Base-by-base conservation (phyloP, 2,329 filamentous ascomycete species). In the Colletotrichum falcatum region DNA sequence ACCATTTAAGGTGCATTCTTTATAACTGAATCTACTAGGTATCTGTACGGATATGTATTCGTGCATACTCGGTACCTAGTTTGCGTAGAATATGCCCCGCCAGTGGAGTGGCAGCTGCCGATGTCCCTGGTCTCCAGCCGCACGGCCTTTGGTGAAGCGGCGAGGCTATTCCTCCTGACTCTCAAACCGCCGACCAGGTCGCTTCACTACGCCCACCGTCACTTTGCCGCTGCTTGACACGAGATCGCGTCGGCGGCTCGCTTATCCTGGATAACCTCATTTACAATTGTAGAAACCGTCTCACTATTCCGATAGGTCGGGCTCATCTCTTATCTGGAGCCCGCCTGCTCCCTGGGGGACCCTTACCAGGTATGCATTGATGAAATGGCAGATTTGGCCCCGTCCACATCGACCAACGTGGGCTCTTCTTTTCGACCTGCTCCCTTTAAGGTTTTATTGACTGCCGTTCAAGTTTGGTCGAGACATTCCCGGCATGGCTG, bases 241-340 rank as follows among this genome's bases (percentile, higher is more conserved):
- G 51, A 70, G 42, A 58, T 67, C 46, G 23, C 65, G 59, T 68
- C 59, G 18, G 59, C 37, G 44, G 51, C 67, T 67, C 49, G 37
- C 64, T 46, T 66, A 44, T 61, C 64, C 46, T 44, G n/a, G n/a
- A n/a, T n/a, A n/a, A 51, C 37, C 44, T 67, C 53, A 54, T 68
- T 66, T 63, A 46, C n/a, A 63, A 46, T 51, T 68, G 28, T 55
- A 59, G 58, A 68, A 64, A 60, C 62, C 48, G 65, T 64, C 58
- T 63, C 58, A 54, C 37, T 53, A 53, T 39, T 30, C 59, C 64
- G 68, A 71, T 71, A 64, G 68, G 68, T 71, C 68, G 64, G 64
- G 44, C 55, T 58, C n/a, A 46, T 48, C 46, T 60, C 53, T 59
- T 59, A 64, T 59, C 53, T 26, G 60, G 48, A 37, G 64, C 53